Evolutionary conservation across 176 grass and related monocot species (phyloP), one percentile per base, ranked within the genome.

Genomic region (Dactylis glomerata): DNA sequence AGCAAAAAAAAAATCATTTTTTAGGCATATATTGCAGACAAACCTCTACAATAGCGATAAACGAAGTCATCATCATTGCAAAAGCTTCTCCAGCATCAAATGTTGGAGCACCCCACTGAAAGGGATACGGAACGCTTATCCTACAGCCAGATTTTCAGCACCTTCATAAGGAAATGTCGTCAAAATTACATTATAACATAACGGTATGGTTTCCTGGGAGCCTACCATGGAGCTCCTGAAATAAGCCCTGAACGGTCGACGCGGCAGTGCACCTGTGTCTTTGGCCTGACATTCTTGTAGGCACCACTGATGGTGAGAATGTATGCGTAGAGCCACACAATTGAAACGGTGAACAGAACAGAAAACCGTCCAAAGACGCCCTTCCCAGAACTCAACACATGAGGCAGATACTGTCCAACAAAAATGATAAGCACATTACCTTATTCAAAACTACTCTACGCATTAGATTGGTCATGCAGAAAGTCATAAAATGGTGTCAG

Each of bases 31-130:
- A 63, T 42, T 73, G 37, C 27, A 68, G 50, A 57, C 90, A 79
- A 70, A 96, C 96, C 93, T 99, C 96, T 37, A 99, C 91, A 82
- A 99, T 36, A 70, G 80, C 91, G 71, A 99, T 87, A 58, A 96
- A 96, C 61, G 96, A 94, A 67, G 91, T 87, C 78, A 89, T 86
- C 96, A 99, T 99, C 96, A 99, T 99, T 17, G 96, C 96, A 82
- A 99, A 99, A 85, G 88, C 88, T 86, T 99, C 96, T 24, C 96
- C 93, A 5, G 92, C 96, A 76, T 99, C 92, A 91, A 99, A 99
- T 81, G 91, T 91, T 9, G 96, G 96, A 69, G 90, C 86, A 58
- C 96, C 96, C 96, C 93, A 99, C 79, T 99, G 93, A 84, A 99
- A 99, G 45, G 96, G 96, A 70, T 99, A 99, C 1, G 96, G 96